A percentile compares a stretch with the other conserved stretches of the same genome.
Evolutionary conservation across 441 rosid species (phyloP).

Genomic region (Francoa sonchifolia): DNA sequence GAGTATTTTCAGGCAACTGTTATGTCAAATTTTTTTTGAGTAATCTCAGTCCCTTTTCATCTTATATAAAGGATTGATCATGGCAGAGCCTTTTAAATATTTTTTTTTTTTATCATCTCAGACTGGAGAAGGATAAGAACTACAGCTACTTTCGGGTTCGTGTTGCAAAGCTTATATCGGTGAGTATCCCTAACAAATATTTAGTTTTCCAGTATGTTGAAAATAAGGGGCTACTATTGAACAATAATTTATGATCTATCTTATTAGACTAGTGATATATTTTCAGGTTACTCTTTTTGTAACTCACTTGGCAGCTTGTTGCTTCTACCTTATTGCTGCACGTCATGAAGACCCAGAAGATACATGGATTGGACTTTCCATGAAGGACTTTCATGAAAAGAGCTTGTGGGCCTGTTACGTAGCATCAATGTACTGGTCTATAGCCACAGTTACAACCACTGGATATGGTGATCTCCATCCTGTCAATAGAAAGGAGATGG

Average conservation of each 20-base stretch:
- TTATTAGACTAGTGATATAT: slow-evolving; percentile 6
- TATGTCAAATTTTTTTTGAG: not conserved
- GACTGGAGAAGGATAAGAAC: slow-evolving; percentile 76
- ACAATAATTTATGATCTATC: not conserved
- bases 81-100: not conserved
- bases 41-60: not conserved
- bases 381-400: slow-evolving; percentile 27
- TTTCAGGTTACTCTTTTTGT: slow-evolving; percentile 69
- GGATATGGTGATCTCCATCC: slow-evolving; percentile 91
- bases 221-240: not conserved
- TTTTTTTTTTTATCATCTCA: slow-evolving; percentile 17
- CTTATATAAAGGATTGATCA: not conserved
- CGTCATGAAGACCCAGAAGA: slow-evolving; percentile 32
- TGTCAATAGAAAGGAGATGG: slow-evolving; percentile 67
- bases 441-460: slow-evolving; percentile 72
- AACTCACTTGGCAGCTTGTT: slow-evolving; percentile 72
- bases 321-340: slow-evolving; percentile 70
- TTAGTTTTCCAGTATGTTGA: not conserved
- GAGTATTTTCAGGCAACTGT: not conserved
- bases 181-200: slow-evolving; percentile 24
- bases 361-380: slow-evolving; percentile 57
- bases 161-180: slow-evolving; percentile 65
- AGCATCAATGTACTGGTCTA: slow-evolving; percentile 81
- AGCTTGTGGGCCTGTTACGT: slow-evolving; percentile 62
- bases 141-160: slow-evolving; percentile 81